Base-by-base conservation (phyloP, 257 asterid species). In the Leonotis leonurus region DNA sequence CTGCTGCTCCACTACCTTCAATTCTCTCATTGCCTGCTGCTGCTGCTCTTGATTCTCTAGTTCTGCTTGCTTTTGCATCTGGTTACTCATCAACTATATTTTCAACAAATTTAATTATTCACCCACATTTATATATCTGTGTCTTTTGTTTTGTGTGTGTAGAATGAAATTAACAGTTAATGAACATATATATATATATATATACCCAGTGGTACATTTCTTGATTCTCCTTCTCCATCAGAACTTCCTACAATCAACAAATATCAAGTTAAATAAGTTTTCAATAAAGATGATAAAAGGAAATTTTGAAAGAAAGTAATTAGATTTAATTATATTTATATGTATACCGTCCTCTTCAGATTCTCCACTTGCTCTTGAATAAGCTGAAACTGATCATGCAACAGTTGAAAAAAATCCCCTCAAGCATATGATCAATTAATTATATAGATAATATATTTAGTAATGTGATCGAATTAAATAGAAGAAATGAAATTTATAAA, bases 171-270 rank as follows among this genome's bases (percentile, higher is more conserved):
- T 26, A 5, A 41, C 30, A 5, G 18, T 12, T 10, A 0, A 5
- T 60, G 25, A 45, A 45, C 7, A 11, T 13, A 45, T 45, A 3
- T 9, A 10, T 7, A 30, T 30, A 3, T 30, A 30, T 36, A 3
- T 6, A 40, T 78, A 89, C 96, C 95, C 94, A 89, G 3, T 79
- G 84, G 67, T 75, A 80, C 83, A 86, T 86, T 4, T 84, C 94
- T 73, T 89, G 86, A 64, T 89, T 86, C 58, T 89, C 95, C 75
- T 82, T 84, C 83, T 79, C 89, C 83, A 86, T 72, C 67, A 80
- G 37, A 33, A 62, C 70, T 69, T 82, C 97, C 97, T 89, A 50
- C 10, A 46, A 32, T 16, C 10, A 18, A 22, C 1, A 6, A 27
- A 8, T 37, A 37, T 48, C 21, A 57, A 30, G 35, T 8, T 30